phyloP scores from a whole-genome alignment of 257 asterid genomes.

The Forsythia viridissima region DNA sequence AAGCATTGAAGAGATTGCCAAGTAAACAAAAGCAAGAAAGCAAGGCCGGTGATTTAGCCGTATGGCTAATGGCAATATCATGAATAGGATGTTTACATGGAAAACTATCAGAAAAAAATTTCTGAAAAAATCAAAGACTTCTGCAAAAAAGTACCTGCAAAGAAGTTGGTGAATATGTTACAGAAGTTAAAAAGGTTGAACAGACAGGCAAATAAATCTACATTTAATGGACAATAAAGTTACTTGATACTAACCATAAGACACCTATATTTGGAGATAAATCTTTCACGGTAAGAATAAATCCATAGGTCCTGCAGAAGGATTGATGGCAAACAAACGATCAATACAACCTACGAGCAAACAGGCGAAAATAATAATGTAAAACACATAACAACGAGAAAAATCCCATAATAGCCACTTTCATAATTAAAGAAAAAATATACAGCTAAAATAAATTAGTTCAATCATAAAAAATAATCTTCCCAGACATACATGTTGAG shows the following conservation, averaged over 20 bases:
- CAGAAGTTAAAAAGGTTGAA: constrained; percentile 19
- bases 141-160: constrained; percentile 98
- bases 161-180: constrained; percentile 25
- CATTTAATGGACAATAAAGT: constrained; percentile 14
- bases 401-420: too few relatives aligned
- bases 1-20: constrained; percentile 85
- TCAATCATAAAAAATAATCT: background rate
- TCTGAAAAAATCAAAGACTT: constrained; percentile 96
- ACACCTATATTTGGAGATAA: constrained; percentile 97
- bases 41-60: constrained; percentile 88
- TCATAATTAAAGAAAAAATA: too few relatives aligned
- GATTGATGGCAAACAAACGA: constrained; percentile 20
- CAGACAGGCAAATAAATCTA: constrained; percentile 1
- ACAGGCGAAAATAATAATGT: constrained; percentile 1
- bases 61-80: constrained; percentile 90
- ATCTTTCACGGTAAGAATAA: constrained; percentile 80
- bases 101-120: constrained; percentile 87
- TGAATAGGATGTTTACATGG: constrained; percentile 84
- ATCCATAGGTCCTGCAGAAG: constrained; percentile 86
- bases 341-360: constrained; percentile 20
- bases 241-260: constrained; percentile 60
- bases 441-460: too few relatives aligned
- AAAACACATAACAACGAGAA: too few relatives aligned
- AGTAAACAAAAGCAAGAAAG: constrained; percentile 84
- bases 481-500: background rate